Evolutionary conservation across 2,329 filamentous ascomycete genomes (phyloP), one percentile per base, ranked within the genome.

Genomic region (Parastagonospora avenae): DNA sequence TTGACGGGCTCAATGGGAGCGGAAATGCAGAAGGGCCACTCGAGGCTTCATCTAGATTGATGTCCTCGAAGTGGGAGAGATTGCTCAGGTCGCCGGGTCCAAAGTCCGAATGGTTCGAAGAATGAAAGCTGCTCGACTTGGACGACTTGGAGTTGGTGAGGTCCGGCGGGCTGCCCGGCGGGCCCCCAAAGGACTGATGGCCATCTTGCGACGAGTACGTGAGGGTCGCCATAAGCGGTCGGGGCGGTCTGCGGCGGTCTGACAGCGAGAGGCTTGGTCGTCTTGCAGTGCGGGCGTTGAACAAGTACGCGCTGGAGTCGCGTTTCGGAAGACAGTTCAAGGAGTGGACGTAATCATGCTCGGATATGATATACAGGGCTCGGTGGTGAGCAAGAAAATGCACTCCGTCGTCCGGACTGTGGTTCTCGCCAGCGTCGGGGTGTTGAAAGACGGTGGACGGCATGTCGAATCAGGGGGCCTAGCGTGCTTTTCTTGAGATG

Each of bases 111-210:
- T 85, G 88, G 55, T 84, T 86, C 49, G 89, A 87, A 32, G 92
- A 96, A 63, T 88, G 88, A 66, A 93, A 89, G 42, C 91, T 96
- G 4, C 91, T 95, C 27, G 91, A 92, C 75, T 94, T 95, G 59
- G 91, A 96, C 56, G 91, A 94, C 74, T 93, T 95, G 54, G 91
- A 95, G 61, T 82, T 83, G 57, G 89, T 91, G 76, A 96, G 85
- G 66, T 91, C 90, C 54, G 89, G 89, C 51, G 88, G 88, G 59
- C 89, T 91, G 72, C 82, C 84, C 40, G 87, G 86, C 53, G 74
- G 78, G 48, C 76, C 79, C 68, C 69, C 71, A 48, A 77, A 64
- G 38, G 57, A 55, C 44, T 64, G 57, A 50, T 54, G 58, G 36
- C 58, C 53, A 53, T 65, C 59, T 31, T 62, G 59, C 37, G 19